Conservation (phyloP, 1,284 basidiomycete genomes). For the Fomitopsis pinicola region DNA sequence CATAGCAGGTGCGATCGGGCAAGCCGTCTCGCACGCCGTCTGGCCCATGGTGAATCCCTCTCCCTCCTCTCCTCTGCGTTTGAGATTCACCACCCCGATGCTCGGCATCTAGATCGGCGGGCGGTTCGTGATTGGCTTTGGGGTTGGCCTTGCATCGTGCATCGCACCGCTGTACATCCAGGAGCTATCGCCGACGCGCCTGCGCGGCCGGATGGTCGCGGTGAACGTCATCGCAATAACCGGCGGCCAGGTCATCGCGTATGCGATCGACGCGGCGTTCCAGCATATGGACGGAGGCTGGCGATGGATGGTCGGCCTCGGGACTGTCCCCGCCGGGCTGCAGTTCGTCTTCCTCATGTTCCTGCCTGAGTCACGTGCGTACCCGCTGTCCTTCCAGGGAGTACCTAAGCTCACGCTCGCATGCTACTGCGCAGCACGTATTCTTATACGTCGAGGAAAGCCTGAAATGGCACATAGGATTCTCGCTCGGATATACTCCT, state of each 20-base stretch:
- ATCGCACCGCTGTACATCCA: conserved; percentile 82
- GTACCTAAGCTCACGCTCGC: neutral
- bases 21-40: conserved; percentile 64
- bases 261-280: conserved; percentile 75
- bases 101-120: conserved; percentile 52
- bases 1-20: conserved; percentile 68
- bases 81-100: neutral
- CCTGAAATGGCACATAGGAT: conserved; percentile 45
- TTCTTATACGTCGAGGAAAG: conserved; percentile 57
- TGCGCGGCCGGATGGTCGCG: conserved; percentile 75
- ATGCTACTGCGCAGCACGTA: conserved; percentile 48
- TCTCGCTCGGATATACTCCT: conserved; percentile 63
- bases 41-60: conserved; percentile 56
- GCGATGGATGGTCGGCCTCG: conserved; percentile 83
- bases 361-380: conserved; percentile 75
- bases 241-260: conserved; percentile 74
- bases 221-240: conserved; percentile 64
- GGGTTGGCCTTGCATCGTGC: conserved; percentile 72
- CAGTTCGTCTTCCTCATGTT: conserved; percentile 61
- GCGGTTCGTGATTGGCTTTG: conserved; percentile 71
- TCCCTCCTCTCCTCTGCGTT: neutral
- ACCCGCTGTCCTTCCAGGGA: neutral
- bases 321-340: conserved; percentile 61
- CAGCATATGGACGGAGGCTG: conserved; percentile 61
- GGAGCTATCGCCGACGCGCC: conserved; percentile 73